Percentiles rank a stretch among this genome's conserved stretches.
phyloP scores from a whole-genome alignment of 495 filamentous ascomycete species.

The Penicillium roqueforti region DNA sequence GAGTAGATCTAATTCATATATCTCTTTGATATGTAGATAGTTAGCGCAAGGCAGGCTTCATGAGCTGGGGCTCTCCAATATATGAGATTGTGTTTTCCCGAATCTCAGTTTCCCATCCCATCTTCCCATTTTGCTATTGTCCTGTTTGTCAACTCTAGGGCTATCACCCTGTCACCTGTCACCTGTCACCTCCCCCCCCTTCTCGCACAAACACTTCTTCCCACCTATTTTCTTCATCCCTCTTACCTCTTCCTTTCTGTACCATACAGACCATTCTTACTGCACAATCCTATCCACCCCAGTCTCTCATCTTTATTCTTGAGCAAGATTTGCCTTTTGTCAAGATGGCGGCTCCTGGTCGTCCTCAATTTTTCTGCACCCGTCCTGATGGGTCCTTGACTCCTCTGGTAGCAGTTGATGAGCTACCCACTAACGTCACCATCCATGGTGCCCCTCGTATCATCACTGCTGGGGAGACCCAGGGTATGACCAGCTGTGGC shows the following conservation, averaged over 20 bases:
- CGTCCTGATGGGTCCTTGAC: conserved; percentile 56
- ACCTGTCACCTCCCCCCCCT: neutral
- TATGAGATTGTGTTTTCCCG: neutral
- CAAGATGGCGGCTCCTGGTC: neutral
- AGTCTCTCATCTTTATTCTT: neutral
- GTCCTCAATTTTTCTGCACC: conserved; percentile 39
- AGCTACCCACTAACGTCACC: conserved; percentile 46
- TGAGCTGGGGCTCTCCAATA: neutral
- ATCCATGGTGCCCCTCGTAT: conserved; percentile 35
- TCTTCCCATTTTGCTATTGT: neutral
- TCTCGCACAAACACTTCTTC: neutral
- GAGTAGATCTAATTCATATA: neutral
- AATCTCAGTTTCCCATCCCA: neutral
- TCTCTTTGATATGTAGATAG: neutral
- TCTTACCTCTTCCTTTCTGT: neutral
- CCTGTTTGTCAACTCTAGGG: neutral
- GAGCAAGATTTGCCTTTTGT: neutral
- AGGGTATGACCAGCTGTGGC: conserved; percentile 47
- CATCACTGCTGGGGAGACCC: conserved; percentile 33
- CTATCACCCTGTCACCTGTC: neutral
- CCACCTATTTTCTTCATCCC: neutral
- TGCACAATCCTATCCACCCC: neutral
- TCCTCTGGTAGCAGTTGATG: conserved; percentile 61
- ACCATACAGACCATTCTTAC: neutral
- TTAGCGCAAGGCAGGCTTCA: neutral